These are phyloP conservation scores for Lentinula novae-zelandiae DNA, from an alignment of 1,284 basidiomycete genomes.

Conservation along the genomic window DNA sequence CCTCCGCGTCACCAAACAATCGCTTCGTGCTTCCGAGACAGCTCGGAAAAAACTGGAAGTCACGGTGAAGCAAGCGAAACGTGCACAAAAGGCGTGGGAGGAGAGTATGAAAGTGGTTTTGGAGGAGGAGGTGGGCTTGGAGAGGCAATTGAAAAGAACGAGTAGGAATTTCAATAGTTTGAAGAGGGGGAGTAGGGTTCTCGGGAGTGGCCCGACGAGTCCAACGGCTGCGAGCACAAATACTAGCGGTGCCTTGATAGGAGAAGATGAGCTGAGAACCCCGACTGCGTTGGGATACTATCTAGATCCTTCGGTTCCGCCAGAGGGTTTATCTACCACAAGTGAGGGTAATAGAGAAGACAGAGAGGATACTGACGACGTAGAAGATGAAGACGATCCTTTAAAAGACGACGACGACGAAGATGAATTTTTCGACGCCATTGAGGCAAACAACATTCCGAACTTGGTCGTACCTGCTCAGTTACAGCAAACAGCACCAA, in stretches of 20 bases:
- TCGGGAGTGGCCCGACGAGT: not conserved
- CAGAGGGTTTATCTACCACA: not conserved
- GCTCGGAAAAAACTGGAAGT: not conserved
- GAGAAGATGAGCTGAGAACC: constrained; percentile 22
- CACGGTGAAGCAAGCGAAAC: constrained; percentile 57
- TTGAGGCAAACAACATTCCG: constrained; percentile 79
- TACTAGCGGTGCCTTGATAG: constrained; percentile 11
- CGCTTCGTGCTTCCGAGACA: not conserved
- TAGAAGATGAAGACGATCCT: constrained; percentile 39
- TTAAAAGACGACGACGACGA: constrained; percentile 75
- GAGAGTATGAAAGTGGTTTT: constrained; percentile 87
- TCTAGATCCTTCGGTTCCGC: not conserved
- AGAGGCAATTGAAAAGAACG: constrained; percentile 67
- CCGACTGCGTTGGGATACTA: not conserved
- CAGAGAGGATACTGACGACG: not conserved
- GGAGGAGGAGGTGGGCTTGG: constrained; percentile 82
- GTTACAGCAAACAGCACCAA: constrained; percentile 33
- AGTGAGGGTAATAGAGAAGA: not conserved
- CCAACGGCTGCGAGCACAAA: not conserved
- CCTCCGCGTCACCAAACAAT: not conserved
- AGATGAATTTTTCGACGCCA: constrained; percentile 98
- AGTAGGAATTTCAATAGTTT: not conserved
- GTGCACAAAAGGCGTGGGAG: constrained; percentile 82
- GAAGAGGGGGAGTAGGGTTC: not conserved
- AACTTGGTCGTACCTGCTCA: constrained; percentile 68